Evolutionary conservation across 23 red algal genomes (phyloP), one percentile per base, ranked within the genome.

Genomic region (Chondrus crispus): DNA sequence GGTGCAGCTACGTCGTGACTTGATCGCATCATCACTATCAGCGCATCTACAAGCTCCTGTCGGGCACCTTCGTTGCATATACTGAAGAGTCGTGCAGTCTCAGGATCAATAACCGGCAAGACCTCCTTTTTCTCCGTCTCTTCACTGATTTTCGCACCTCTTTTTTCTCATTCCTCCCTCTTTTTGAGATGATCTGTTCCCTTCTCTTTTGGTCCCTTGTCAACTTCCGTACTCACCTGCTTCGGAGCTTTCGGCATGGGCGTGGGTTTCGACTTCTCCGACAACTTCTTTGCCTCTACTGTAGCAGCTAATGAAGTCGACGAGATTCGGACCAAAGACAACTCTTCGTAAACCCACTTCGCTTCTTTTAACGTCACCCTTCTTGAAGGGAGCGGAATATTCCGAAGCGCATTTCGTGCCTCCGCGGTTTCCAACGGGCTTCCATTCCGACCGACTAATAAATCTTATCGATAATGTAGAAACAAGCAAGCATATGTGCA

Each of bases 161-260:
- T 1, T 63, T 24, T 39, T 3, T 66, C 60, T 43, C 49, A 36
- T 12, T 40, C 68, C 10, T 88, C 85, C 7, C 85, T 62, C 20
- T 72, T 74, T 49, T 88, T 88, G 16, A 88, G 32, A 33, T 88
- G 85, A 39, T 66, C 57, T 39, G 85, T 88, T 28, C 85, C 85
- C 69, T 88, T 88, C 44, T 88, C 85, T 26, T 73, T 73, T 33
- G 14, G 85, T 30, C 33, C 14, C 36, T 49, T 70, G 29, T 9
- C 44, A n/a, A n/a, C n/a, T 42, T 42, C 6, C 47, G 33, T 24
- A 16, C 16, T 35, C 5, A 30, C 63, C 4, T 69, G 40, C 6
- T 42, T 46, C 52, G 39, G 20, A 26, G 24, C 36, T 24, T 6
- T 44, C 28, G 10, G 24, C 26, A 29, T 4, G 19, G 82, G 29